Evolutionary conservation across 768 basidiomycete species (phyloP), one percentile per base, ranked within the genome.

Genomic region (Agrocybe praecox): DNA sequence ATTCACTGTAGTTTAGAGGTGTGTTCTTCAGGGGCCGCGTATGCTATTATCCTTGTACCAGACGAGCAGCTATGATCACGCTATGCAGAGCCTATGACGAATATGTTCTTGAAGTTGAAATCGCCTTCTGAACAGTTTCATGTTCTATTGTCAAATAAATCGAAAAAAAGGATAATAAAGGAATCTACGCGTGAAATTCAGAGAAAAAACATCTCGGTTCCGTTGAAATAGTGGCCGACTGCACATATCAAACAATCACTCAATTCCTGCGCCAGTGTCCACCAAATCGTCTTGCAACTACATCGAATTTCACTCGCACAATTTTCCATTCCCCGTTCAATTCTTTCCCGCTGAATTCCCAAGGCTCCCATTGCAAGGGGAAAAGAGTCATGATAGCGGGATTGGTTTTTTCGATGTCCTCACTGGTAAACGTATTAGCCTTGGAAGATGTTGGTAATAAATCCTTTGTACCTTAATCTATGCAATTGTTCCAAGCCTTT

Each of bases 1-100:
- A 76, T 44, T 49, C 14, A 42, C 32, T 17, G 34, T 47, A 51
- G 32, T 49, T 51, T 51, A 42, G 40, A 55, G 53, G 46, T 19
- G 46, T 55, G 40, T 55, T 48, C 36, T 45, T 43, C 17, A 18
- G 46, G 44, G 17, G 46, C 42, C 24, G 45, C 52, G 33, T 52
- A 53, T 55, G 34, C 46, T 47, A 49, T 48, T 36, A 22, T 47
- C 46, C 52, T 45, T 53, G 43, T 44, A 53, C 43, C 11, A 43
- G 52, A 45, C 43, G 42, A 53, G 26, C 36, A 40, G 36, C 36
- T 40, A 40, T 40, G 36, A 40, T 40, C 12, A 40, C 36, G 36
- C 36, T 40, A 40, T 40, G 26, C 26, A 29, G 26, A 29, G 26
- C 26, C 26, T 29, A 29, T 29, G 26, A 29, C 36, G 36, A 40